Evolutionary conservation across 140 eudicot species (phyloP).

Genomic region (Bidens hawaiensis): DNA sequence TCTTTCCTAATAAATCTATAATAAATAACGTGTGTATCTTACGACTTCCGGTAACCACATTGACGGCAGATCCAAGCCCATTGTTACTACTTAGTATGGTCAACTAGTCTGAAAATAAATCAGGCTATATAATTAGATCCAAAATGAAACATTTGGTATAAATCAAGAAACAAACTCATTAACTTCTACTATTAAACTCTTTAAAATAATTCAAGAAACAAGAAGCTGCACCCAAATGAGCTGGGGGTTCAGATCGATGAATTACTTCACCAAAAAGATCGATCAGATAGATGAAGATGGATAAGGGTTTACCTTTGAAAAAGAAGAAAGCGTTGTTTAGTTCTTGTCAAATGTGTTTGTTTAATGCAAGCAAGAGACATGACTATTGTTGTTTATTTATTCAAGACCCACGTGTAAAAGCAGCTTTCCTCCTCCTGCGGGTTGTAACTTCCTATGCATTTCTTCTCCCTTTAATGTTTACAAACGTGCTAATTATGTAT

Average conservation of each 20-base stretch:
- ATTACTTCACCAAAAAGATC: not conserved
- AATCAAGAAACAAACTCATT: not conserved
- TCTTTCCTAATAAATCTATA: not conserved
- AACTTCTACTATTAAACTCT: not conserved
- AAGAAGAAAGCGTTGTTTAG: not conserved
- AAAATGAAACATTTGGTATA: not conserved
- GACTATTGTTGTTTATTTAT: not conserved
- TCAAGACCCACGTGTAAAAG: slow-evolving; percentile 24
- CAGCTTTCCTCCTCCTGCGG: slow-evolving; percentile 10
- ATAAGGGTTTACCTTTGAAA: slow-evolving; percentile 22
- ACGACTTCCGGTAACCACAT: slow-evolving; percentile 23
- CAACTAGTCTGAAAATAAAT: not conserved
- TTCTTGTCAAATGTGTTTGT: slow-evolving; percentile 2
- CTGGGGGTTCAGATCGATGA: not conserved
- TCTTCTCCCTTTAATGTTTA: not conserved
- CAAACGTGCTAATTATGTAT: slow-evolving; percentile 12
- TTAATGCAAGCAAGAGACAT: slow-evolving; percentile 8
- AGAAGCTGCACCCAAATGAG: not conserved
- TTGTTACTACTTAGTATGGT: not conserved
- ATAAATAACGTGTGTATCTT: not conserved
- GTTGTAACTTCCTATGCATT: not conserved
- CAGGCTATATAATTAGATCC: not conserved
- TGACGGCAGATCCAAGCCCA: slow-evolving; percentile 15
- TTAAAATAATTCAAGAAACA: not conserved
- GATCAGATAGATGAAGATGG: not conserved